phyloP scores from a whole-genome alignment of 805 yeast species.

The Wickerhamiella azyma region DNA sequence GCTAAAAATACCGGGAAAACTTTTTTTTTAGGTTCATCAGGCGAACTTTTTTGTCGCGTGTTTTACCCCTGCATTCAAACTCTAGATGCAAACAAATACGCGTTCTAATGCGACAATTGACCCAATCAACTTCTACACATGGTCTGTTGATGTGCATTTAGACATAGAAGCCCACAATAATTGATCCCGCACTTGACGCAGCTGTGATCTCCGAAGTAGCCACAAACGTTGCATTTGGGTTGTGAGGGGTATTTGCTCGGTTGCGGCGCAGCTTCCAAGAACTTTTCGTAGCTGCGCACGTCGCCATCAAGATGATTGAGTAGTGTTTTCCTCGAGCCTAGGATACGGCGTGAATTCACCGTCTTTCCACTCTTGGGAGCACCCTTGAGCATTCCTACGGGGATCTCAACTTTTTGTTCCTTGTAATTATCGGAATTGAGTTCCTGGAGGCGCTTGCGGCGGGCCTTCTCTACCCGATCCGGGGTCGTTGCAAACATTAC shows the following conservation, averaged over 20 bases:
- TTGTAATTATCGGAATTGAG: conserved; percentile 17
- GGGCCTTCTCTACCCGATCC: conserved; percentile 13
- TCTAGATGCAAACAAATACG: too few relatives aligned
- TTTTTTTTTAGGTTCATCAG: not conserved
- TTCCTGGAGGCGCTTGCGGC: conserved; percentile 16
- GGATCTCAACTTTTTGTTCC: conserved; percentile 18
- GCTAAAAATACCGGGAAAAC: not conserved
- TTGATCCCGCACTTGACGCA: conserved; percentile 28
- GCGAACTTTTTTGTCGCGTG: not conserved
- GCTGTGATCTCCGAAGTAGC: conserved; percentile 26
- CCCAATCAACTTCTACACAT: conserved; percentile 18
- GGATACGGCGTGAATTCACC: conserved; percentile 25
- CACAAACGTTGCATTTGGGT: conserved; percentile 29
- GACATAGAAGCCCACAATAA: conserved; percentile 27
- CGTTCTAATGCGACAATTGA: too few relatives aligned
- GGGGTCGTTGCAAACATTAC: not conserved
- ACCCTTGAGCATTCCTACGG: conserved; percentile 18
- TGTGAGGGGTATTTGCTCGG: conserved; percentile 28
- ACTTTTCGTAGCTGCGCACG: conserved; percentile 22
- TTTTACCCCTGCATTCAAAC: not conserved
- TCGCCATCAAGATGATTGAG: conserved; percentile 31
- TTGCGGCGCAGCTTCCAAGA: conserved; percentile 21
- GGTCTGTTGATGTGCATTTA: conserved; percentile 27
- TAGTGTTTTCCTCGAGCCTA: conserved; percentile 28
- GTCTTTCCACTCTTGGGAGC: conserved; percentile 20